Percentiles rank a stretch among this genome's conserved stretches.
Evolutionary conservation across 2,329 filamentous ascomycete genomes (phyloP).

Genomic region (Diaporthe velutina): DNA sequence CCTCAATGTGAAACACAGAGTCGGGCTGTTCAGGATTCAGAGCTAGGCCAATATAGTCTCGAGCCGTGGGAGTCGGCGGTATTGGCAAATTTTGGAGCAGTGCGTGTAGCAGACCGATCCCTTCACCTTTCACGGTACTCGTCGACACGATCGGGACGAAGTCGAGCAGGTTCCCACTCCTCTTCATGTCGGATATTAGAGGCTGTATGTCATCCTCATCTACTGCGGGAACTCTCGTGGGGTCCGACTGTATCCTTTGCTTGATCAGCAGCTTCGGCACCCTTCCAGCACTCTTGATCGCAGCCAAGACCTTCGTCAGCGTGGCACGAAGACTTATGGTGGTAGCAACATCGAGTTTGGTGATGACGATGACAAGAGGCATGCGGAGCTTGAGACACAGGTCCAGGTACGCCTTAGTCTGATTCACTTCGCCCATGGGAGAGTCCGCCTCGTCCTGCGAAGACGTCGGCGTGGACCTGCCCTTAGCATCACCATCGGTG

Average conservation of each 20-base stretch:
- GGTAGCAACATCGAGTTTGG: conserved; percentile 90
- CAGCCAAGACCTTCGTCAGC: conserved; percentile 79
- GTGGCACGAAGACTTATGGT: conserved; percentile 77
- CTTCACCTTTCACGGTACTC: conserved; percentile 86
- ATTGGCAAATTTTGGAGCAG: conserved; percentile 83
- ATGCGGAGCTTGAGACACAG: conserved; percentile 85
- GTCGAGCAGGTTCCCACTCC: conserved; percentile 56
- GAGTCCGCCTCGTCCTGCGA: conserved; percentile 64
- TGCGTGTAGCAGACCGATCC: conserved; percentile 85
- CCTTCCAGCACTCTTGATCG: conserved; percentile 81
- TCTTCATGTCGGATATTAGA: conserved; percentile 64
- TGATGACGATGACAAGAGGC: conserved; percentile 85
- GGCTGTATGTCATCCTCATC: conserved; percentile 71
- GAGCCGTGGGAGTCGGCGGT: conserved; percentile 65
- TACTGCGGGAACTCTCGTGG: conserved; percentile 67
- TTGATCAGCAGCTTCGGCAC: conserved; percentile 80
- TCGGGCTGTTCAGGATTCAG: conserved; percentile 71
- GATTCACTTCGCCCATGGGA: conserved; percentile 72
- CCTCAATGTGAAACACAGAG: conserved; percentile 89
- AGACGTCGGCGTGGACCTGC: conserved; percentile 53
- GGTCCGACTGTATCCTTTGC: conserved; percentile 60
- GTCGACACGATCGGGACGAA: conserved; percentile 89
- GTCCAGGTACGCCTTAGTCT: conserved; percentile 84
- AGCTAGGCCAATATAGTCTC: conserved; percentile 66
- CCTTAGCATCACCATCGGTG: conserved; percentile 71